Conservation (phyloP, 257 asterid species). For the Scutellaria minor region DNA sequence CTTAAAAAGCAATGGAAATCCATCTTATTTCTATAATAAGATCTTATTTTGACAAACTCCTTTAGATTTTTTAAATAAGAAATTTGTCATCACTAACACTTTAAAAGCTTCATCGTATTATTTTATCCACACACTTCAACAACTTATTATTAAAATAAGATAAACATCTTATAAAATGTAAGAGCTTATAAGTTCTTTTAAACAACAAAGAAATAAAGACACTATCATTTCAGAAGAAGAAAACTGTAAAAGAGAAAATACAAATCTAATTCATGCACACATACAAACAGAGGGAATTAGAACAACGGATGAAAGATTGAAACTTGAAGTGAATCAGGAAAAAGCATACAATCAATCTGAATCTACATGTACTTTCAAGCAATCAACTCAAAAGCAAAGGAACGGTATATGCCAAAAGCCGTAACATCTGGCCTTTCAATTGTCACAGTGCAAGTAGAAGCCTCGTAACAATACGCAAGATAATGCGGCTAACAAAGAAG, state of each 20-base stretch:
- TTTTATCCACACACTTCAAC: too few relatives aligned
- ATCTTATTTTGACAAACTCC: too few relatives aligned
- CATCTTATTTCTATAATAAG: too few relatives aligned
- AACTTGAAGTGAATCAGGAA: not conserved
- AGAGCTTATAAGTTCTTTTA: not conserved
- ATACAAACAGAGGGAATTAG: not conserved
- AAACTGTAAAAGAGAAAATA: not conserved
- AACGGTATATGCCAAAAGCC: not conserved
- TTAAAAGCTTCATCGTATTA: too few relatives aligned
- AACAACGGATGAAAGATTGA: not conserved
- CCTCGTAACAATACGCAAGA: not conserved
- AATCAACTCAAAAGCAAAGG: not conserved
- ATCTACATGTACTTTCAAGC: not conserved
- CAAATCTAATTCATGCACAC: not conserved
- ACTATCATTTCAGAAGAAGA: not conserved
- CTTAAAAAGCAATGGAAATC: too few relatives aligned
- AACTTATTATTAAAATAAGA: too few relatives aligned
- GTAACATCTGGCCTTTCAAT: not conserved
- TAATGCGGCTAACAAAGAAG: slow-evolving; percentile 5
- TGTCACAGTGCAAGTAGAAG: not conserved
- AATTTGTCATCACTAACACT: too few relatives aligned
- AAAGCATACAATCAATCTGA: not conserved
- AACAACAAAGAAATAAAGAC: not conserved
- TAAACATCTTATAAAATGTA: not conserved
- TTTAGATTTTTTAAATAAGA: too few relatives aligned